Percentiles rank a stretch among this genome's conserved stretches.
These are phyloP conservation scores for Cutaneotrichosporon arboriforme DNA, from an alignment of 1,284 basidiomycete species.

Conservation along the genomic window DNA sequence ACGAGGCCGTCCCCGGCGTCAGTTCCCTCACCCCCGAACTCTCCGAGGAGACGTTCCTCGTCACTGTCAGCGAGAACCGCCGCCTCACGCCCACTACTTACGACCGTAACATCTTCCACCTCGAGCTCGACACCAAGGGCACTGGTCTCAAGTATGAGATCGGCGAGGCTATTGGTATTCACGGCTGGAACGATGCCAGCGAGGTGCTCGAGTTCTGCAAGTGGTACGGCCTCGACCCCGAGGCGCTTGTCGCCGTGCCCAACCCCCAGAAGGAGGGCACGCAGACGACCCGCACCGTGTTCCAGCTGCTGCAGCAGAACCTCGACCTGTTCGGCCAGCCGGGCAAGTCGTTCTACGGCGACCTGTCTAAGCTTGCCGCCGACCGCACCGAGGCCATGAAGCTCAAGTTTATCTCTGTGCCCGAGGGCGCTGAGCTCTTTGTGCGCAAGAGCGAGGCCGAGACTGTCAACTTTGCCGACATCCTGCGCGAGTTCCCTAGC, in stretches of 20 bases:
- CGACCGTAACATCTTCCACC: conserved; percentile 97
- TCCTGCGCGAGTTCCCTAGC: conserved; percentile 72
- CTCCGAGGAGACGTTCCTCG: conserved; percentile 84
- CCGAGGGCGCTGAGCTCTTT: conserved; percentile 86
- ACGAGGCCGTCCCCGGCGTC: conserved; percentile 48
- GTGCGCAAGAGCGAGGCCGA: conserved; percentile 94
- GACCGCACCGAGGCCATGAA: conserved; percentile 69
- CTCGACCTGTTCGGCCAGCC: conserved; percentile 95
- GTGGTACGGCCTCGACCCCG: conserved; percentile 85
- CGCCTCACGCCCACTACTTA: conserved; percentile 92
- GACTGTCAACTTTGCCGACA: conserved; percentile 88
- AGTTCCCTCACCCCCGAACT: conserved; percentile 78
- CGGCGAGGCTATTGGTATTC: conserved; percentile 92
- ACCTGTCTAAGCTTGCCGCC: conserved; percentile 72
- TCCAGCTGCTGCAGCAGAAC: conserved; percentile 94
- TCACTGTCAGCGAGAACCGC: conserved; percentile 88
- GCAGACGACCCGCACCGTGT: conserved; percentile 77
- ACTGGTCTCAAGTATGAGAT: conserved; percentile 94
- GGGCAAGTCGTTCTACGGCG: conserved; percentile 90
- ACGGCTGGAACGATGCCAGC: conserved; percentile 92
- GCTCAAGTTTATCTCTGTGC: conserved; percentile 84
- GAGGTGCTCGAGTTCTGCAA: conserved; percentile 84
- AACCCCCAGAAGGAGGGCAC: conserved; percentile 52
- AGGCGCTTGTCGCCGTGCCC: conserved; percentile 76
- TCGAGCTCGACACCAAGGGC: conserved; percentile 87